These are phyloP conservation scores for Globisporangium splendens DNA, from an alignment of 352 stramenopile species.

Conservation along the genomic window DNA sequence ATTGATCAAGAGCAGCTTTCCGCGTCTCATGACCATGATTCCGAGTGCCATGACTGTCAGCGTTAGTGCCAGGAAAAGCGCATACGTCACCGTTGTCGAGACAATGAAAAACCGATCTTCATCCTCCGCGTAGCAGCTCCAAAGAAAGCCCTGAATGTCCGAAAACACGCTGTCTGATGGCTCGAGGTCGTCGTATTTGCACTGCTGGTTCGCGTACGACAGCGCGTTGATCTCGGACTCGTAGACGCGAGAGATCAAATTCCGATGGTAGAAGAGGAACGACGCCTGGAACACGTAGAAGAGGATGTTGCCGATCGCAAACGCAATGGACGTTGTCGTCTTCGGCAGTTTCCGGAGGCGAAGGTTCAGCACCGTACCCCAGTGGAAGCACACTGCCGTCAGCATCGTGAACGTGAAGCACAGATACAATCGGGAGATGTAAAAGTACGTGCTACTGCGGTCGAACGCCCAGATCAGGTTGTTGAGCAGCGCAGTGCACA, in stretches of 20 bases:
- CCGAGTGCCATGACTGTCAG: conserved; percentile 79
- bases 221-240: conserved; percentile 56
- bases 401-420: conserved; percentile 90
- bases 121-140: conserved; percentile 72
- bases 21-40: conserved; percentile 83
- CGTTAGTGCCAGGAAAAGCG: conserved; percentile 73
- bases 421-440: conserved; percentile 71
- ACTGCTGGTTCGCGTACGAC: conserved; percentile 78
- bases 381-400: conserved; percentile 85
- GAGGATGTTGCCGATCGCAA: conserved; percentile 63
- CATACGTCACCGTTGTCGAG: conserved; percentile 76
- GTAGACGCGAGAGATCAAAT: conserved; percentile 75
- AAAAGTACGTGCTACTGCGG: conserved; percentile 73
- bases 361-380: conserved; percentile 79
- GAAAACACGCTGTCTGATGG: conserved; percentile 72
- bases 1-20: conserved; percentile 70
- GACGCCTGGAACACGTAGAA: conserved; percentile 81
- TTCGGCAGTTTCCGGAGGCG: conserved; percentile 75
- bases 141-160: conserved; percentile 83
- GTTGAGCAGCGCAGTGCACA: conserved; percentile 76
- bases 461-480: conserved; percentile 80
- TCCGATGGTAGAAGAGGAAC: conserved; percentile 64
- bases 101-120: conserved; percentile 76
- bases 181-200: conserved; percentile 52
- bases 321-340: conserved; percentile 56